phyloP scores from a whole-genome alignment of 257 asterid species.

The Nemophila menziesii region DNA sequence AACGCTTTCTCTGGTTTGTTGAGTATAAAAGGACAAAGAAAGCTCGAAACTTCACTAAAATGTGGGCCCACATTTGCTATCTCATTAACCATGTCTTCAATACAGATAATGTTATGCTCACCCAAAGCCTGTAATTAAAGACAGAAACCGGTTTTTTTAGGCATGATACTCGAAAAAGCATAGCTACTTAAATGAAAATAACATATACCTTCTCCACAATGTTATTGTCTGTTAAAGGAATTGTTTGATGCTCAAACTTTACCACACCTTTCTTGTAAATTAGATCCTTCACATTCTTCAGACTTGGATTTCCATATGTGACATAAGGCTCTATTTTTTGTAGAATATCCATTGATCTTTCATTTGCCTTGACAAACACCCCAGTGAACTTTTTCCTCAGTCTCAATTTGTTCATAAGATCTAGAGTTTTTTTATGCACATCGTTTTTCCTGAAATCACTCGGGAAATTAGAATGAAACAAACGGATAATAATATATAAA shows the following conservation, averaged over 20 bases:
- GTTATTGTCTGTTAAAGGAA: conserved; percentile 77
- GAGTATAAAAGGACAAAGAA: conserved; percentile 65
- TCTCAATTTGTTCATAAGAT: conserved; percentile 56
- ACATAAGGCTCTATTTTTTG: conserved; percentile 79
- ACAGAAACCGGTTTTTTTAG: background rate
- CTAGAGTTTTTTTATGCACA: conserved; percentile 61
- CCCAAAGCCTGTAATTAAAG: conserved; percentile 53
- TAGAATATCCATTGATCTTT: conserved; percentile 43
- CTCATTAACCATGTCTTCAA: conserved; percentile 81
- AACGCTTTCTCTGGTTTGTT: conserved; percentile 69
- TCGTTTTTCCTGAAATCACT: conserved; percentile 54
- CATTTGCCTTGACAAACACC: conserved; percentile 66
- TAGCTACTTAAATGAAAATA: background rate
- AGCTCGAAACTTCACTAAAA: conserved; percentile 47
- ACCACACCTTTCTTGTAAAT: conserved; percentile 83
- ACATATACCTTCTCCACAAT: conserved; percentile 61
- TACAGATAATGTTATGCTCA: conserved; percentile 52
- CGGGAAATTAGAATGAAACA: background rate
- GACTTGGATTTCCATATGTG: conserved; percentile 82
- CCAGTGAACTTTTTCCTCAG: conserved; percentile 57
- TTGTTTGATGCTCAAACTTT: conserved; percentile 43
- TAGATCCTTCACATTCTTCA: conserved; percentile 81
- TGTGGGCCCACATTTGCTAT: conserved; percentile 50
- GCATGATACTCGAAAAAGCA: background rate
- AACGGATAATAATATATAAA: background rate